These are phyloP conservation scores for Chlorella variabilis DNA, from an alignment of 163 green algal species.

Conservation along the genomic window DNA sequence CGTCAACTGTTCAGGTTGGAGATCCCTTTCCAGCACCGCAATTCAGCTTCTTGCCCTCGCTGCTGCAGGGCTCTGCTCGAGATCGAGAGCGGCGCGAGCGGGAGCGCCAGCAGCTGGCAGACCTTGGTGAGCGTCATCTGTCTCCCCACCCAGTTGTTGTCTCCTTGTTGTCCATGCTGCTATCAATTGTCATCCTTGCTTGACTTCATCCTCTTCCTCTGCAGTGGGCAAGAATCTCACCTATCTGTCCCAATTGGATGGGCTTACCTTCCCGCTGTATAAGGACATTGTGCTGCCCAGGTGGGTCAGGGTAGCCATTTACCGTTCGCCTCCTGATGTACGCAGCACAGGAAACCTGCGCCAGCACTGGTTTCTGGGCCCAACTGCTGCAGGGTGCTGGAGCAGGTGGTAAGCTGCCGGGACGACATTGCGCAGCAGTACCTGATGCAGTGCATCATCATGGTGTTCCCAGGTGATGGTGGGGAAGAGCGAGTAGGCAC, in stretches of 20 bases:
- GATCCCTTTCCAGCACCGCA: no score
- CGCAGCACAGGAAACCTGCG: no score
- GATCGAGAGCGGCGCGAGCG: conserved; percentile 67
- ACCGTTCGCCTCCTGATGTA: no score
- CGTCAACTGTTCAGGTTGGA: neutral
- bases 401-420: conserved; percentile 93
- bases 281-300: conserved; percentile 65
- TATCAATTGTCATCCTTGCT: no score
- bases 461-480: conserved; percentile 26
- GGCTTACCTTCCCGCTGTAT: conserved; percentile 92
- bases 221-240: conserved; percentile 97
- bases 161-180: no score
- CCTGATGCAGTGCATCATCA: conserved; percentile 87
- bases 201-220: no score
- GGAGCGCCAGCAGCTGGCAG: conserved; percentile 84
- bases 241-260: conserved; percentile 94
- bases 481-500: neutral
- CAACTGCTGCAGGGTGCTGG: conserved; percentile 40
- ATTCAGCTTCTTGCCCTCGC: no score
- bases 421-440: conserved; percentile 99
- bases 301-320: neutral
- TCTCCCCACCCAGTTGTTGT: no score
- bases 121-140: no score
- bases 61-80: conserved; percentile 3
- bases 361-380: no score